Evolutionary conservation across 768 basidiomycete genomes (phyloP).

Genomic region (Suillus americanus): DNA sequence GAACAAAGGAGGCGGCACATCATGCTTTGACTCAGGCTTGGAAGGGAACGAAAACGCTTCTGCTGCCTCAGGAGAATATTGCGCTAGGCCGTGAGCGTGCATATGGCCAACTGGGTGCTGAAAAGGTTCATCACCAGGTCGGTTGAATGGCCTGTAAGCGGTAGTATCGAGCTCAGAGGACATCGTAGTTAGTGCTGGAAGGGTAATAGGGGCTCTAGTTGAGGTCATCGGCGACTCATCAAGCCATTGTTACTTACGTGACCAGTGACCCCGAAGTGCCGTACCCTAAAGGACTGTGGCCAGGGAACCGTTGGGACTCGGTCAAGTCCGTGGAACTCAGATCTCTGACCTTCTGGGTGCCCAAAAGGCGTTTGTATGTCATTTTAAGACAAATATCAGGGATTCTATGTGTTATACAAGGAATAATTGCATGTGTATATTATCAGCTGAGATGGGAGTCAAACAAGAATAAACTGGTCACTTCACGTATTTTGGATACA

Average conservation of each 20-base stretch:
- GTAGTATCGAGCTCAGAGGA: constrained; percentile 15
- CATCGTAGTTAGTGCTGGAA: constrained; percentile 8
- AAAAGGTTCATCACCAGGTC: constrained; percentile 17
- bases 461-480: not conserved
- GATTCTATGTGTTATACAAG: not conserved
- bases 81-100: constrained; percentile 19
- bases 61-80: constrained; percentile 24
- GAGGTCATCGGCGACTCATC: not conserved
- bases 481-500: not conserved
- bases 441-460: not conserved
- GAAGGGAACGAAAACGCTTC: constrained; percentile 15
- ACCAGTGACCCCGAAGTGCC: not conserved
- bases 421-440: not conserved
- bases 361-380: not conserved
- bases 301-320: too few species aligned
- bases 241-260: not conserved
- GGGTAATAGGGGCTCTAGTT: not conserved
- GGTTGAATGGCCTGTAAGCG: constrained; percentile 16
- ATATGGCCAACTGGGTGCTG: constrained; percentile 19
- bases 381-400: not conserved
- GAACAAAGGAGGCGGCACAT: constrained; percentile 1
- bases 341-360: not conserved
- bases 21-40: not conserved
- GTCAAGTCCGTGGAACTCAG: too few species aligned
- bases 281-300: not conserved